Conservation (phyloP, 352 stramenopile genomes). For the Thalassiosira mediterranea region DNA sequence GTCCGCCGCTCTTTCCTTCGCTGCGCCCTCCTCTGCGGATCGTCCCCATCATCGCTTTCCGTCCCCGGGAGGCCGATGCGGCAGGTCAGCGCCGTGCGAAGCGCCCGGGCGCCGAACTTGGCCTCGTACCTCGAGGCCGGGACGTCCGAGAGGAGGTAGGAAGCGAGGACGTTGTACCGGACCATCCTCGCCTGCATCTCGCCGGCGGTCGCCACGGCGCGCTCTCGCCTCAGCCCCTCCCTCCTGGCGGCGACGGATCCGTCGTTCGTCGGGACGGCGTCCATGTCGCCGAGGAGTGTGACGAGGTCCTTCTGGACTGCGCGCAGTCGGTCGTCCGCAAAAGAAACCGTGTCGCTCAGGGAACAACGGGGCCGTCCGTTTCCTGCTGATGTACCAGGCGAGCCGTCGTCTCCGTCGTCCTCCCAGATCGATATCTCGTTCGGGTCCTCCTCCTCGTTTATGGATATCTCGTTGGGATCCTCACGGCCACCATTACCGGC, state of each 20-base stretch:
- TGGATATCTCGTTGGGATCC: conserved; percentile 10
- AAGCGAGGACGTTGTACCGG: conserved; percentile 50
- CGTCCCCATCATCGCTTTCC: conserved; percentile 23
- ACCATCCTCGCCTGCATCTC: conserved; percentile 57
- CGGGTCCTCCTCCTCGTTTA: conserved; percentile 10
- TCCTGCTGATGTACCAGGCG: not conserved
- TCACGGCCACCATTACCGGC: not conserved
- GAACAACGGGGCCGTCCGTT: conserved; percentile 21
- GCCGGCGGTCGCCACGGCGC: conserved; percentile 9
- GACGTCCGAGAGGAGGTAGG: conserved; percentile 46
- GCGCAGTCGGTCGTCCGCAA: conserved; percentile 61
- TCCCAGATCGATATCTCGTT: conserved; percentile 40
- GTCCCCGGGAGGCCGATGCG: conserved; percentile 39
- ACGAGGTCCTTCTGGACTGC: conserved; percentile 64
- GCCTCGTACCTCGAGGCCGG: conserved; percentile 49
- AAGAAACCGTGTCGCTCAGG: conserved; percentile 50
- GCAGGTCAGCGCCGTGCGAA: conserved; percentile 43
- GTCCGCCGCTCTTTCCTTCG: conserved; percentile 11
- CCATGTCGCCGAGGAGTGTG: conserved; percentile 34
- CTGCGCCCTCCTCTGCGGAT: not conserved
- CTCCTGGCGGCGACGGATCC: not conserved
- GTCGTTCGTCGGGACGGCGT: not conserved
- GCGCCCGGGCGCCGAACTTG: conserved; percentile 47
- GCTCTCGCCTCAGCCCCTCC: not conserved
- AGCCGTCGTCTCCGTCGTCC: not conserved